Evolutionary conservation across 2,329 filamentous ascomycete species (phyloP), one percentile per base, ranked within the genome.

Genomic region (Colletotrichum agaves): DNA sequence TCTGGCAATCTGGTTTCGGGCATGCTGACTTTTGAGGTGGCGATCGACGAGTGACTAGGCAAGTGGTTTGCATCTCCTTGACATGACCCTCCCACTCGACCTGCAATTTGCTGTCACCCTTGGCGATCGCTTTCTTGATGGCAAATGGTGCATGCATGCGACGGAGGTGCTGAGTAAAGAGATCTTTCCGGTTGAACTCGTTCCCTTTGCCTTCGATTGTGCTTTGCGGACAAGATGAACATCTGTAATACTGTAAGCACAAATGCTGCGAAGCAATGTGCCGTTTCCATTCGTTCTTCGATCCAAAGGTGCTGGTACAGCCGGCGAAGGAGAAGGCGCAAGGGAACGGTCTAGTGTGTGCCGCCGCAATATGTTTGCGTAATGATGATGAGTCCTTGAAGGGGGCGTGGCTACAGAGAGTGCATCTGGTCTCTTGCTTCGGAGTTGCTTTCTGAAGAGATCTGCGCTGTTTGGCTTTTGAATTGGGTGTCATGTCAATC

Each of bases 271-370:
- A 97, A 15, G 90, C 87, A 75, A 98, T 93, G 75, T 99, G 96
- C 3, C 95, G 88, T 79, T 98, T 98, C 95, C 95, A 99, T 78
- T 98, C 95, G 75, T 98, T 98, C 80, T 98, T 98, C 15, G 93
- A 95, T 1, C 91, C 90, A 77, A 98, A 98, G 0, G 90, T 93
- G 72, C 93, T 94, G 0, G 80, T 82, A 77, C 95, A 99, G 17
- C 92, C 93, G 44, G 95, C 97, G 73, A 90, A 90, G 1, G 90
- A 89, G 75, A 98, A 95, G 3, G 93, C 92, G 75, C 95, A 99
- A 0, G 90, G 89, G 73, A 98, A 98, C 0, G 90, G 90, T 19
- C 90, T 85, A 0, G 89, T 91, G 70, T 92, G 90, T 2, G 88
- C 88, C 2, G 89, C 88, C 5, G 89, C 88, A 55, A 91, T 86